Conservation (phyloP, 2,329 filamentous ascomycete genomes). For the Aureobasidium mangrovei region DNA sequence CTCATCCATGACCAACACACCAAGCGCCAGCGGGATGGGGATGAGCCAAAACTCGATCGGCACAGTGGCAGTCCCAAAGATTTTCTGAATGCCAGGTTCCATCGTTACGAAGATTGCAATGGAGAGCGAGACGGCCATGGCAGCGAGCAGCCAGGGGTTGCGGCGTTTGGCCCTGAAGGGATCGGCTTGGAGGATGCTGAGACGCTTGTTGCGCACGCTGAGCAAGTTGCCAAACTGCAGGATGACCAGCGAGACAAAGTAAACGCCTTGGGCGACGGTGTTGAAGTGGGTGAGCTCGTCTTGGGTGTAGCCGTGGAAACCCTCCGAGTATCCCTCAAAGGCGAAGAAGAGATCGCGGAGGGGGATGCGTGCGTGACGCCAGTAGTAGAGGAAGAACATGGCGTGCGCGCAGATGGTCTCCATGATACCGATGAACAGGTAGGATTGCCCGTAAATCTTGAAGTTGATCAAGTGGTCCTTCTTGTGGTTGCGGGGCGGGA, state of each 20-base stretch:
- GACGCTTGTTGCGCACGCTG: conserved; percentile 41
- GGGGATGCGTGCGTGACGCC: conserved; percentile 40
- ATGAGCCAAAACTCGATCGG: conserved; percentile 47
- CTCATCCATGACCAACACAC: conserved; percentile 46
- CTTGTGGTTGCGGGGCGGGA: conserved; percentile 43
- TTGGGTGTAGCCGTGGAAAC: conserved; percentile 42
- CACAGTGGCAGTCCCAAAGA: conserved; percentile 43
- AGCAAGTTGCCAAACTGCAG: conserved; percentile 49
- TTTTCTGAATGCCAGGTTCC: conserved; percentile 39
- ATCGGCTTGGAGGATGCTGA: conserved; percentile 45
- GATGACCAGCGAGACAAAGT: conserved; percentile 47
- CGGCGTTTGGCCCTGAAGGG: conserved; percentile 37
- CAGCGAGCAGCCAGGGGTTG: conserved; percentile 43
- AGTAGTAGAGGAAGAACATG: conserved; percentile 50
- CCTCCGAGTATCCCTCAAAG: conserved; percentile 41
- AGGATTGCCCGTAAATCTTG: conserved; percentile 44
- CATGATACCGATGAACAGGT: conserved; percentile 45
- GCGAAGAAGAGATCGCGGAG: conserved; percentile 41
- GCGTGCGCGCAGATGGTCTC: conserved; percentile 42
- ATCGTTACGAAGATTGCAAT: conserved; percentile 49
- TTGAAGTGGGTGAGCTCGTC: conserved; percentile 42
- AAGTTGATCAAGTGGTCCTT: conserved; percentile 45
- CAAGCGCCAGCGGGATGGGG: conserved; percentile 43
- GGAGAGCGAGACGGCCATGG: conserved; percentile 39
- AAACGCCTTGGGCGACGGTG: conserved; percentile 43